Conservation (phyloP, 306 rosid species). For the Vigna hirtella region DNA sequence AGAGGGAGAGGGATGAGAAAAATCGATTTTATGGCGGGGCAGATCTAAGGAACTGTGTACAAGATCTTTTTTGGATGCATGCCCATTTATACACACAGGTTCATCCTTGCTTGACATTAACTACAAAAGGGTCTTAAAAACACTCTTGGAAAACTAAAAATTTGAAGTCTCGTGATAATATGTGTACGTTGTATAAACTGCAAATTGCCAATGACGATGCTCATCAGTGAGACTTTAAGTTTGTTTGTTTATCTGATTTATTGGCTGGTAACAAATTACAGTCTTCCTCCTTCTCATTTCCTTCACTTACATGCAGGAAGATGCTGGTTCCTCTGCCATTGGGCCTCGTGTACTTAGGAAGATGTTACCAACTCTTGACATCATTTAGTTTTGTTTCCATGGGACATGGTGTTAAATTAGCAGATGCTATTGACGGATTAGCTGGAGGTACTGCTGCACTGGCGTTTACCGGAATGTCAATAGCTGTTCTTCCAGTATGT, state of each 20-base stretch:
- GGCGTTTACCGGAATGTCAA: conserved; percentile 94
- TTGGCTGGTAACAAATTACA: conserved; percentile 37
- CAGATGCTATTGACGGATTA: conserved; percentile 93
- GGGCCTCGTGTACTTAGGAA: conserved; percentile 86
- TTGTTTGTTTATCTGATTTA: conserved; percentile 22
- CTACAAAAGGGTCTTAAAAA: conserved; percentile 4
- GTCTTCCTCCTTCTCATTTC: conserved; percentile 34
- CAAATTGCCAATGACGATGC: conserved; percentile 23
- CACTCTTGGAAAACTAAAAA: conserved; percentile 6
- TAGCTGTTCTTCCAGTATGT: conserved; percentile 95
- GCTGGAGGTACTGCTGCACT: conserved; percentile 96
- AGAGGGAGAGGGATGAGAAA: background rate
- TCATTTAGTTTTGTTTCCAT: conserved; percentile 83
- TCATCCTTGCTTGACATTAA: conserved; percentile 1
- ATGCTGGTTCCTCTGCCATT: conserved; percentile 83
- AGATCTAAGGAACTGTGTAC: background rate
- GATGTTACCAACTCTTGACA: conserved; percentile 72
- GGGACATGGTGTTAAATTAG: conserved; percentile 88
- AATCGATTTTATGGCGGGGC: background rate
- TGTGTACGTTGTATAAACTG: background rate
- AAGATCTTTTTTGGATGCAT: background rate
- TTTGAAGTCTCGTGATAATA: conserved; percentile 3
- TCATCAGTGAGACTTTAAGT: conserved; percentile 21
- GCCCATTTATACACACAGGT: background rate
- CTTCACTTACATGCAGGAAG: conserved; percentile 71